A percentile compares a stretch with the other conserved stretches of the same genome.
These are phyloP conservation scores for Myrmaecium sp. DNA, from an alignment of 2,329 filamentous ascomycete species.

Conservation along the genomic window DNA sequence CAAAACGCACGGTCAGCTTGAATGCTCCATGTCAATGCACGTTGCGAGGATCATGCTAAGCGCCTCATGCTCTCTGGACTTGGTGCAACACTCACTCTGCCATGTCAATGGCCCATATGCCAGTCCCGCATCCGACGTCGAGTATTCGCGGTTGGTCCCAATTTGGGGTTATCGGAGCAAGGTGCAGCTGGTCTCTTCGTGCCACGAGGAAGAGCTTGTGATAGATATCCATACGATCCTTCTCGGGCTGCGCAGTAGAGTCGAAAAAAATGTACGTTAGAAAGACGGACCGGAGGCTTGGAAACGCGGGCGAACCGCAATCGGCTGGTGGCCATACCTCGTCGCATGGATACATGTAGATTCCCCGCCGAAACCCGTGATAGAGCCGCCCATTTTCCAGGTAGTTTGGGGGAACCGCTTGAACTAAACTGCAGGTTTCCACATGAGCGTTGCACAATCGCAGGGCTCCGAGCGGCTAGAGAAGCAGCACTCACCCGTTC, in stretches of 20 bases:
- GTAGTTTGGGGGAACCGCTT: conserved; percentile 28
- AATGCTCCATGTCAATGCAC: too few species aligned
- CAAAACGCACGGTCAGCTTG: too few species aligned
- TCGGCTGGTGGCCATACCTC: conserved; percentile 32
- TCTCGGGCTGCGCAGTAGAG: conserved; percentile 38
- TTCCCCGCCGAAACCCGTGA: conserved; percentile 47
- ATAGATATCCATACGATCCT: conserved; percentile 65
- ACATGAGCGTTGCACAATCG: conserved; percentile 11
- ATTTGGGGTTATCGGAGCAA: conserved; percentile 25
- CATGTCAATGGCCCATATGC: conserved; percentile 82
- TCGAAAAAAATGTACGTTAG: conserved; percentile 6
- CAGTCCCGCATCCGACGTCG: conserved; percentile 68
- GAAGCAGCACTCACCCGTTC: conserved; percentile 22
- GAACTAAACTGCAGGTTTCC: conserved; percentile 15
- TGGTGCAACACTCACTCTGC: conserved; percentile 45
- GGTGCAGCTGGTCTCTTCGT: conserved; percentile 33
- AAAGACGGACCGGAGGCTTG: neutral
- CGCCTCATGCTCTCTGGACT: too few species aligned
- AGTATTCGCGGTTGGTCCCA: conserved; percentile 33
- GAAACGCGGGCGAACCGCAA: conserved; percentile 1
- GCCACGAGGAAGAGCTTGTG: conserved; percentile 59
- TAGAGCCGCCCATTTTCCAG: conserved; percentile 53
- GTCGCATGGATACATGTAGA: conserved; percentile 66
- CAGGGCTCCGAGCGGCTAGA: conserved; percentile 10
- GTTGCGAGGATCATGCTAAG: neutral